Conservation (phyloP, 2,329 filamentous ascomycete genomes). For the Xylaria polymorpha region DNA sequence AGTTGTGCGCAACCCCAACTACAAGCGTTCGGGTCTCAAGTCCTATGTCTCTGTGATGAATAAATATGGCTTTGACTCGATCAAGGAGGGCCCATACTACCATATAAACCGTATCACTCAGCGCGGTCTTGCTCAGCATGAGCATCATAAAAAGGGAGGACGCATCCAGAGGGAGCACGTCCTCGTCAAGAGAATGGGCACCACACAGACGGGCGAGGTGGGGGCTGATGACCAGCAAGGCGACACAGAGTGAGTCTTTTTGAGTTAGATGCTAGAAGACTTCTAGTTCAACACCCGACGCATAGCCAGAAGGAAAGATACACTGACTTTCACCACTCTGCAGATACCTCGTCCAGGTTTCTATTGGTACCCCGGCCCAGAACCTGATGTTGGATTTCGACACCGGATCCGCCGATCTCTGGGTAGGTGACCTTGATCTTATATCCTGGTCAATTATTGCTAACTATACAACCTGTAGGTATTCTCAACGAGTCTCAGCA, state of each 20-base stretch:
- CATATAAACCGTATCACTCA: conserved; percentile 61
- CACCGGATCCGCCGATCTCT: conserved; percentile 76
- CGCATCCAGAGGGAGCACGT: conserved; percentile 58
- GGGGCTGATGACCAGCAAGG: conserved; percentile 73
- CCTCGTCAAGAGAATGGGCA: conserved; percentile 58
- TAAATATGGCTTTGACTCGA: conserved; percentile 72
- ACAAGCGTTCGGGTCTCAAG: conserved; percentile 68
- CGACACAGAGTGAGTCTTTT: conserved; percentile 60
- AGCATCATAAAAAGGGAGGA: conserved; percentile 52
- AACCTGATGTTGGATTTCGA: conserved; percentile 74
- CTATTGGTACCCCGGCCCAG: conserved; percentile 74
- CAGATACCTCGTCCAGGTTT: conserved; percentile 70
- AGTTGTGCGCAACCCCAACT: conserved; percentile 68
- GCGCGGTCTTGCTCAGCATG: conserved; percentile 56
- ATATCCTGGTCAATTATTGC: background rate
- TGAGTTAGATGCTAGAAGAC: background rate
- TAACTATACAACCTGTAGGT: conserved; percentile 52
- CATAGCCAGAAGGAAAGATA: background rate
- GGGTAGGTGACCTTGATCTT: conserved; percentile 54
- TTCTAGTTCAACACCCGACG: background rate
- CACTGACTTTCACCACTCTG: conserved; percentile 57
- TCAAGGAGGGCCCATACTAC: conserved; percentile 70
- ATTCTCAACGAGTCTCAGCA: conserved; percentile 65
- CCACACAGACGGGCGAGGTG: conserved; percentile 58
- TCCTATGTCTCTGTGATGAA: conserved; percentile 71